Conservation (phyloP, 179 eudicot genomes). For the Spergularia azorica region DNA sequence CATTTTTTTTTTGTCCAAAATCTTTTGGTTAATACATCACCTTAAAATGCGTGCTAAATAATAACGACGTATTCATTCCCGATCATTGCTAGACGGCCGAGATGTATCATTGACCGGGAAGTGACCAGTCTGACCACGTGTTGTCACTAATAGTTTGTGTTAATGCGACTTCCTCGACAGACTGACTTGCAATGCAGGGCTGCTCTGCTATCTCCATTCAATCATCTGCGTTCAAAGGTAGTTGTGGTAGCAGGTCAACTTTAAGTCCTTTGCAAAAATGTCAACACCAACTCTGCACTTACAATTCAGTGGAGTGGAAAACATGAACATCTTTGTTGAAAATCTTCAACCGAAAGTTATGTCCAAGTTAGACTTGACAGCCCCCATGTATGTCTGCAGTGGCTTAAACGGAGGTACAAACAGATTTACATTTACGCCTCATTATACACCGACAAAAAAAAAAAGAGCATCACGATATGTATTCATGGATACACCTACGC, state of each 20-base stretch:
- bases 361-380: neutral
- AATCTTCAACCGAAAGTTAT: neutral
- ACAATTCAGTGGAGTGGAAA: neutral
- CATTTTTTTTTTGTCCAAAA: too few relatives aligned
- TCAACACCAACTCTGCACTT: conserved; percentile 23
- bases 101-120: neutral
- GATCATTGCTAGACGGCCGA: neutral
- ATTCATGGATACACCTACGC: too few relatives aligned
- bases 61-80: too few relatives aligned
- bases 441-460: too few relatives aligned
- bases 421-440: too few relatives aligned
- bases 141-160: neutral
- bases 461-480: too few relatives aligned
- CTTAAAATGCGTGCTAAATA: too few relatives aligned
- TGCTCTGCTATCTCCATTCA: neutral
- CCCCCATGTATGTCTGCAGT: too few relatives aligned
- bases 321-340: neutral
- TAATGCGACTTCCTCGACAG: neutral
- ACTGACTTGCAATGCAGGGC: too few relatives aligned
- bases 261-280: neutral
- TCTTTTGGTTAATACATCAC: too few relatives aligned
- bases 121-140: neutral
- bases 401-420: too few relatives aligned
- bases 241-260: conserved; percentile 11
- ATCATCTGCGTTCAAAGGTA: conserved; percentile 7